Evolutionary conservation across 106 monocot genomes (phyloP).

Genomic region (Apostasia ramifera): DNA sequence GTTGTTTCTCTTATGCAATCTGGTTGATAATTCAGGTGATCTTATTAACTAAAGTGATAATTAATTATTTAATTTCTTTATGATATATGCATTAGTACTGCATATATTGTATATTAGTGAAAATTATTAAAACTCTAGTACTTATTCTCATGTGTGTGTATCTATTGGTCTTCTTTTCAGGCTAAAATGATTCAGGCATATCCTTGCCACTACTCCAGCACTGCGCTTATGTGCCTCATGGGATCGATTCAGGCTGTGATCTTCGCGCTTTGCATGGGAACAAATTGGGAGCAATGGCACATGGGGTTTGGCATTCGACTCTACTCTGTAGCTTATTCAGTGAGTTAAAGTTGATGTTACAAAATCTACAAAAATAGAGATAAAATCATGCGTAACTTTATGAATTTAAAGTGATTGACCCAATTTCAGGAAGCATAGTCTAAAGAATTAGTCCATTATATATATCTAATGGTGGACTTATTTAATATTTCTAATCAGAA

Average conservation of each 20-base stretch:
- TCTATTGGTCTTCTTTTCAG: conserved; percentile 10
- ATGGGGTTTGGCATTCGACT: conserved; percentile 43
- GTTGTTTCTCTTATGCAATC: conserved; percentile 54
- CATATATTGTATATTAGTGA: not conserved
- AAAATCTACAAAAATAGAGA: too few relatives aligned
- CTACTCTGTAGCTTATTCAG: conserved; percentile 32
- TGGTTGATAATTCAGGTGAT: conserved; percentile 89
- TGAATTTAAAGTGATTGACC: too few relatives aligned
- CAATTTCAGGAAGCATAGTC: too few relatives aligned
- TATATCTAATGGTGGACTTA: too few relatives aligned
- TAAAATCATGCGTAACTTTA: too few relatives aligned
- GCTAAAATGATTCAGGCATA: conserved; percentile 45
- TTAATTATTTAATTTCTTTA: too few relatives aligned
- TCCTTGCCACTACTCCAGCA: conserved; percentile 49
- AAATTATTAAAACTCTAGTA: not conserved
- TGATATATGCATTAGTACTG: not conserved
- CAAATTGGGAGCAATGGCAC: conserved; percentile 31
- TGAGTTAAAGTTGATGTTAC: conserved; percentile 1
- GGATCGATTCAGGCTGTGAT: conserved; percentile 16
- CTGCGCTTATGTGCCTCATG: conserved; percentile 50
- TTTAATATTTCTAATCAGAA: too few relatives aligned
- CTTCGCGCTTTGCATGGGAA: conserved; percentile 31
- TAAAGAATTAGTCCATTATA: too few relatives aligned
- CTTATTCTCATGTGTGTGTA: not conserved
- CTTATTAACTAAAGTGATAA: not conserved